These are phyloP conservation scores for Davidsoniella australis DNA, from an alignment of 2,329 filamentous ascomycete species.

Conservation along the genomic window DNA sequence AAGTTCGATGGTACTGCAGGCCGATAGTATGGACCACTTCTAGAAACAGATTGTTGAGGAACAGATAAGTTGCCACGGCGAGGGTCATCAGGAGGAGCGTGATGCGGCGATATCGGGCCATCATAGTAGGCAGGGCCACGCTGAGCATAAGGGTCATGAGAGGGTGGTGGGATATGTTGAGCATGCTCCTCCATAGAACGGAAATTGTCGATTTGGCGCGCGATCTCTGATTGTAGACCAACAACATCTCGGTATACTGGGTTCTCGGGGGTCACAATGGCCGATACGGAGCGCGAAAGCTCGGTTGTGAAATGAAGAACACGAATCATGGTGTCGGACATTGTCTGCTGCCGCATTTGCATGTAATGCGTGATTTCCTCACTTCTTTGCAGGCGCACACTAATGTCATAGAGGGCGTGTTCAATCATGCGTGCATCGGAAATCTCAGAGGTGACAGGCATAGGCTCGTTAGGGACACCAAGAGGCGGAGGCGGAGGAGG, in stretches of 20 bases:
- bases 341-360: slow-evolving; percentile 62
- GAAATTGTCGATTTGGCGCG: slow-evolving; percentile 41
- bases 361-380: slow-evolving; percentile 71
- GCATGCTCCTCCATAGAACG: slow-evolving; percentile 39
- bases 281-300: slow-evolving; percentile 56
- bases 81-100: slow-evolving; percentile 70
- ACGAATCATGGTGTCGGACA: slow-evolving; percentile 64
- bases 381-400: slow-evolving; percentile 55
- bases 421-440: slow-evolving; percentile 61
- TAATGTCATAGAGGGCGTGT: slow-evolving; percentile 67
- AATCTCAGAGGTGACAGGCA: slow-evolving; percentile 48
- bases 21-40: slow-evolving; percentile 45
- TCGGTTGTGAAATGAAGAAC: slow-evolving; percentile 66
- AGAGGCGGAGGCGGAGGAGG: slow-evolving; percentile 23
- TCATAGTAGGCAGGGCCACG: slow-evolving; percentile 54
- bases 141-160: slow-evolving; percentile 34
- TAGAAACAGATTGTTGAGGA: slow-evolving; percentile 27
- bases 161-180: slow-evolving; percentile 44
- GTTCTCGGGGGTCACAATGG: slow-evolving; percentile 59
- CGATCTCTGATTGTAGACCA: slow-evolving; percentile 40
- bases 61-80: slow-evolving; percentile 53
- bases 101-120: slow-evolving; percentile 71
- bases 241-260: slow-evolving; percentile 59
- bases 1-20: slow-evolving; percentile 70
- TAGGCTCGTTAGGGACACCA: slow-evolving; percentile 68